Conservation (phyloP, 169 alveolate genomes). For the Perkinsus chesapeaki region DNA sequence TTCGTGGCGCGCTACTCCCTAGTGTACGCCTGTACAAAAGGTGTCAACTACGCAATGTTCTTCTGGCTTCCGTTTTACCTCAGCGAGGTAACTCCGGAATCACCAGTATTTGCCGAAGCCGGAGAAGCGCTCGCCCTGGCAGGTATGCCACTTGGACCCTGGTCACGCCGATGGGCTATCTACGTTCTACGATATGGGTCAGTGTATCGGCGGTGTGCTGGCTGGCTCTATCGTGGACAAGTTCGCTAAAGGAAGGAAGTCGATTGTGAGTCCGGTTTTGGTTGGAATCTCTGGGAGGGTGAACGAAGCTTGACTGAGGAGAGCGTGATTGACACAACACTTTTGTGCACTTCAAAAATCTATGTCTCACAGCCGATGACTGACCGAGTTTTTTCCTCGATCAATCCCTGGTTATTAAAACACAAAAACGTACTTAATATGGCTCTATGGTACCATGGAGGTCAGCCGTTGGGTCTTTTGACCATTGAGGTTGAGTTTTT, state of each 20-base stretch:
- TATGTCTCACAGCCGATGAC: too few relatives aligned
- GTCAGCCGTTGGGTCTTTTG: too few relatives aligned
- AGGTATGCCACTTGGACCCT: not conserved
- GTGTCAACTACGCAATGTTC: conserved; percentile 27
- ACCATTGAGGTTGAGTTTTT: too few relatives aligned
- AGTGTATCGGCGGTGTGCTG: not conserved
- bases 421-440: too few relatives aligned
- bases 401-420: too few relatives aligned
- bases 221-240: not conserved
- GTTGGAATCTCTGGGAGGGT: too few relatives aligned
- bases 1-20: conserved; percentile 35
- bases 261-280: not conserved
- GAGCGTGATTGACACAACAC: too few relatives aligned
- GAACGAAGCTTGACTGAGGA: too few relatives aligned
- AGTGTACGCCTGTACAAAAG: conserved; percentile 24
- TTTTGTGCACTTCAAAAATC: too few relatives aligned
- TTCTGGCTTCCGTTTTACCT: conserved; percentile 23
- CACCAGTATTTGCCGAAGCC: not conserved
- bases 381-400: too few relatives aligned
- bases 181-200: not conserved
- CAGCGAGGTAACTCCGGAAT: not conserved
- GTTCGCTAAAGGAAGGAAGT: not conserved
- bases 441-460: too few relatives aligned
- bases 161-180: not conserved
- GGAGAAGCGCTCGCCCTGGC: not conserved